phyloP scores from a whole-genome alignment of 768 basidiomycete genomes.

The Amanita polypyramis region DNA sequence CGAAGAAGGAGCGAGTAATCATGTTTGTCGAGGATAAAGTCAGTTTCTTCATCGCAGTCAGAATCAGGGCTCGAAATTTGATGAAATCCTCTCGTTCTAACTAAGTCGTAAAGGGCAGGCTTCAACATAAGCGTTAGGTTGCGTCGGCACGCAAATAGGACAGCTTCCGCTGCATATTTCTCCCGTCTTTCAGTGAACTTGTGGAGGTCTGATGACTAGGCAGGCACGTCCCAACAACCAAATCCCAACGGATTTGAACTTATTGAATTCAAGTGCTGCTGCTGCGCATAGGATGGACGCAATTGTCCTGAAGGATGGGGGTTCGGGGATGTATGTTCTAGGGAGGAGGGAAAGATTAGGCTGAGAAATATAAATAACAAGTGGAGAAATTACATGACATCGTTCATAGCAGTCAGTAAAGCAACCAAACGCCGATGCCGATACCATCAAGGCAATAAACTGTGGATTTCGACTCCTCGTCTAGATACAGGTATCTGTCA shows the following conservation, averaged over 20 bases:
- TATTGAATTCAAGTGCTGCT: neutral
- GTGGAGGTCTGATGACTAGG: too few relatives aligned
- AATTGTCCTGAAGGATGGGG: neutral
- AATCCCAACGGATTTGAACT: neutral
- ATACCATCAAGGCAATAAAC: slow-evolving; percentile 3
- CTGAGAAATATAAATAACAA: neutral
- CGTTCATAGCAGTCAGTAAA: slow-evolving; percentile 22
- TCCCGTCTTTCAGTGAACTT: neutral
- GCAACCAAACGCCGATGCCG: slow-evolving; percentile 19
- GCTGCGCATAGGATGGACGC: neutral
- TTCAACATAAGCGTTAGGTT: neutral
- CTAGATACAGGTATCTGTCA: slow-evolving; percentile 10
- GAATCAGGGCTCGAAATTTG: too few relatives aligned
- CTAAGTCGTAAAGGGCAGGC: neutral
- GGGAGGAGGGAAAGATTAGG: neutral
- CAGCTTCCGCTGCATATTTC: neutral
- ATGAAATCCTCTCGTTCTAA: neutral
- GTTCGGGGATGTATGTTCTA: neutral
- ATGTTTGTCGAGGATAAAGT: neutral
- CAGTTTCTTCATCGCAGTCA: neutral
- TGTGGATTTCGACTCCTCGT: neutral
- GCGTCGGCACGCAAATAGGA: neutral
- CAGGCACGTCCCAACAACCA: neutral
- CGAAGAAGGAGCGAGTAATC: neutral
- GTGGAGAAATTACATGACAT: slow-evolving; percentile 20